Evolutionary conservation across 2,329 filamentous ascomycete genomes (phyloP).

Genomic region (Talaromyces verruculosus): DNA sequence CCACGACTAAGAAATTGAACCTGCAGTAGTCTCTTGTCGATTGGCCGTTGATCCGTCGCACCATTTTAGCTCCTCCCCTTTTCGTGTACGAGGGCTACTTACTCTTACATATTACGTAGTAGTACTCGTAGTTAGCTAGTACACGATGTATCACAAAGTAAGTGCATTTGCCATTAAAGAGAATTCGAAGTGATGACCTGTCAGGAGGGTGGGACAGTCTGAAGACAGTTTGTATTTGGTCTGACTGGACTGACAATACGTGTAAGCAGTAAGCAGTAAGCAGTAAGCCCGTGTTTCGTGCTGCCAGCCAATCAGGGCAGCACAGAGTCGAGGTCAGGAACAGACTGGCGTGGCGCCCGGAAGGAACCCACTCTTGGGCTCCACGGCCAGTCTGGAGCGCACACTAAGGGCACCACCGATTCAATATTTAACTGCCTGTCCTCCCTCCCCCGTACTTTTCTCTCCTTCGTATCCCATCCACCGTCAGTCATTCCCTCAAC

Average conservation of each 20-base stretch:
- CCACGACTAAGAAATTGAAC: conserved; percentile 2
- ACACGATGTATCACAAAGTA: neutral
- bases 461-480: conserved; percentile 2
- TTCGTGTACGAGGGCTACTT: neutral
- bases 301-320: neutral
- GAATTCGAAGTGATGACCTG: neutral
- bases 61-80: conserved; percentile 4
- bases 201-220: neutral
- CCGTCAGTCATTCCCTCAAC: conserved; percentile 14
- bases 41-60: conserved; percentile 9
- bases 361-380: neutral
- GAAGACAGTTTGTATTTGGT: neutral
- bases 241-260: neutral
- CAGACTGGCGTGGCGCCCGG: conserved; percentile 3
- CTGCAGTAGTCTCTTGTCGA: conserved; percentile 12
- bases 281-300: no score
- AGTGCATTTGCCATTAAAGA: neutral
- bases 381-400: conserved; percentile 10
- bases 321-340: neutral
- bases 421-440: conserved; percentile 13
- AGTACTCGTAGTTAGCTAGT: no score
- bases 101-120: no score
- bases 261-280: no score
- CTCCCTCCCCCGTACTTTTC: conserved; percentile 7
- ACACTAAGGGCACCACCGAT: neutral